Conservation (phyloP, 352 stramenopile species). For the Phytophthora sp. region DNA sequence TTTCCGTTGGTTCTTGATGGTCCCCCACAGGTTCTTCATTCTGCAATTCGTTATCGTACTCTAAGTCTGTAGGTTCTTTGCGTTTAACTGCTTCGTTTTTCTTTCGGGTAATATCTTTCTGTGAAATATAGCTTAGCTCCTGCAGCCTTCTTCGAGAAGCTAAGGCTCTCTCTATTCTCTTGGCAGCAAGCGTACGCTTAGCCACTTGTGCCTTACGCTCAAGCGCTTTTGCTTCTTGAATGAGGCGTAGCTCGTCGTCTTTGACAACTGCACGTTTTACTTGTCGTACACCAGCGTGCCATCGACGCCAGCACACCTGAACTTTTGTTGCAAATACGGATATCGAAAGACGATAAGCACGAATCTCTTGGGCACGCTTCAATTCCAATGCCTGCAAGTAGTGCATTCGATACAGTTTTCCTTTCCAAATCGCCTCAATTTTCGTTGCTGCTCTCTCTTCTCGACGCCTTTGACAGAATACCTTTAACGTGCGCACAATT, state of each 20-base stretch:
- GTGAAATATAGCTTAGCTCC: slow-evolving; percentile 3
- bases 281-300: slow-evolving; percentile 28
- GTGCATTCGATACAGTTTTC: slow-evolving; percentile 16
- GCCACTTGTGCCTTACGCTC: slow-evolving; percentile 12
- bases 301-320: slow-evolving; percentile 40
- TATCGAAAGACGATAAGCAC: slow-evolving; percentile 29
- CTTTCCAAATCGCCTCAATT: slow-evolving; percentile 35
- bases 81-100: not conserved
- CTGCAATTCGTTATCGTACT: not conserved
- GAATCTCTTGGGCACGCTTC: slow-evolving; percentile 23
- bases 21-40: not conserved
- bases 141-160: slow-evolving; percentile 10
- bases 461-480: slow-evolving; percentile 9
- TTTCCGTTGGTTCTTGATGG: not conserved
- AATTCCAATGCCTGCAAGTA: slow-evolving; percentile 24
- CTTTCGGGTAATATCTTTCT: not conserved
- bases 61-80: not conserved
- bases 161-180: slow-evolving; percentile 25
- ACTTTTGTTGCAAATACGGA: slow-evolving; percentile 40
- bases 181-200: slow-evolving; percentile 20
- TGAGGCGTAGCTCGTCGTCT: slow-evolving; percentile 36
- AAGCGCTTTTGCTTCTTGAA: slow-evolving; percentile 33
- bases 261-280: slow-evolving; percentile 39
- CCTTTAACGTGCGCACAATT: slow-evolving; percentile 20
- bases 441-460: slow-evolving; percentile 26